Evolutionary conservation across 2,329 filamentous ascomycete species (phyloP), one percentile per base, ranked within the genome.

Genomic region (Biscogniauxia marginata): DNA sequence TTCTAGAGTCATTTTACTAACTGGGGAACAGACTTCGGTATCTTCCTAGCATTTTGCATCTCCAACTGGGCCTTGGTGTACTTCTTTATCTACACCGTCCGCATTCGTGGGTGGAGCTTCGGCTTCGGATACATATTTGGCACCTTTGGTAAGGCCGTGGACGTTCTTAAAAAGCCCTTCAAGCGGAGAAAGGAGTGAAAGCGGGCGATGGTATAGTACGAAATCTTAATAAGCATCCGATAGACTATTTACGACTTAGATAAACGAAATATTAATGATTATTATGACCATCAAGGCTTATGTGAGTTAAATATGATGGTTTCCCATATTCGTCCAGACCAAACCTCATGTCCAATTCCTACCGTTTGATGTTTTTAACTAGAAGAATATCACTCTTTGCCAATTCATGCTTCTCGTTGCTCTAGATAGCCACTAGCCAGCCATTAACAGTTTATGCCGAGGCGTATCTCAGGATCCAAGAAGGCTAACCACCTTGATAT

Each of bases 81-180:
- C 70, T 90, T 91, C 73, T 91, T 92, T 67, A 85, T 91, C 55
- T 92, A 88, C 73, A 87, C 84, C 2, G 86, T 90, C 6, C 79
- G 89, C 18, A 83, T 91, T 53, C 81, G 80, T 61, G 82, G 86
- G 7, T 91, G 87, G 87, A 82, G 74, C 20, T 91, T 91, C 71
- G 89, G 88, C 0, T 78, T 91, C 56, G 83, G 83, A 0, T 74
- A 73, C 46, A 22, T 89, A 2, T 86, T 86, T 67, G 59, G 65
- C 7, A 50, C 53, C 7, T 46, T 68, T 1, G 66, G 66, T 25
- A 67, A 71, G 67, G 18, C 64, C 1, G 59, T 65, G 46, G 54
- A 62, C 43, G 18, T 66, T 63, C 52, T 77, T 67, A 56, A 68
- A 73, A 67, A 70, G 74, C 55, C 62, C 2, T 65, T 69, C 20